A percentile compares a stretch with the other conserved stretches of the same genome.
Conservation (phyloP, 768 basidiomycete species). For the Termitomyces titanicus region DNA sequence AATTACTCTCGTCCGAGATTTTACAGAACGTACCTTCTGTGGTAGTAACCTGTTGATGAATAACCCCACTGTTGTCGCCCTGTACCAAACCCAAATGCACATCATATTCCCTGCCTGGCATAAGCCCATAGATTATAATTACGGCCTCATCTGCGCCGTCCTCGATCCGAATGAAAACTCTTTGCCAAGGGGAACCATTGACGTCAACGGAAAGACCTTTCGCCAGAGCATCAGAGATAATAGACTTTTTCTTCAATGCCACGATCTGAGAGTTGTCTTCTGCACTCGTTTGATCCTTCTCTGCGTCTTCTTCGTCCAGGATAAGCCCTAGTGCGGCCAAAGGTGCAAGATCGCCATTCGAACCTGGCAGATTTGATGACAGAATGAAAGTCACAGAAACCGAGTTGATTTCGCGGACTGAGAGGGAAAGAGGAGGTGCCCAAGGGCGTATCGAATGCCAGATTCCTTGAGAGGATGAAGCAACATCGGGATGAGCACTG, state of each 20-base stretch:
- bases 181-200: slow-evolving; percentile 75
- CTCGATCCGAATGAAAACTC: slow-evolving; percentile 75
- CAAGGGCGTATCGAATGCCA: slow-evolving; percentile 81
- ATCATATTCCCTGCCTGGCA: slow-evolving; percentile 88
- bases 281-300: slow-evolving; percentile 33
- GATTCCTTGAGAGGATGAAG: slow-evolving; percentile 20
- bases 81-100: slow-evolving; percentile 78
- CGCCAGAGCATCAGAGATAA: slow-evolving; percentile 65
- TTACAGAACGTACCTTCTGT: slow-evolving; percentile 46
- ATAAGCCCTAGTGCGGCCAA: slow-evolving; percentile 38
- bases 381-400: slow-evolving; percentile 82
- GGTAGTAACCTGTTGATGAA: slow-evolving; percentile 66
- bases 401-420: slow-evolving; percentile 78
- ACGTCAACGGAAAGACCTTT: slow-evolving; percentile 78
- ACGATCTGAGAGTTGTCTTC: slow-evolving; percentile 23
- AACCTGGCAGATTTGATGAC: slow-evolving; percentile 45
- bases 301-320: slow-evolving; percentile 26
- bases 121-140: slow-evolving; percentile 86
- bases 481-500: slow-evolving; percentile 16
- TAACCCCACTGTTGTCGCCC: slow-evolving; percentile 42
- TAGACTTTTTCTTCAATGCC: slow-evolving; percentile 29
- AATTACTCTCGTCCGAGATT: neutral
- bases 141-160: slow-evolving; percentile 84
- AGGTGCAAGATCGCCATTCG: slow-evolving; percentile 34
- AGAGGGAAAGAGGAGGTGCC: slow-evolving; percentile 65